Evolutionary conservation across 2,329 filamentous ascomycete species (phyloP), one percentile per base, ranked within the genome.

Genomic region (Aspergillus caelatus): DNA sequence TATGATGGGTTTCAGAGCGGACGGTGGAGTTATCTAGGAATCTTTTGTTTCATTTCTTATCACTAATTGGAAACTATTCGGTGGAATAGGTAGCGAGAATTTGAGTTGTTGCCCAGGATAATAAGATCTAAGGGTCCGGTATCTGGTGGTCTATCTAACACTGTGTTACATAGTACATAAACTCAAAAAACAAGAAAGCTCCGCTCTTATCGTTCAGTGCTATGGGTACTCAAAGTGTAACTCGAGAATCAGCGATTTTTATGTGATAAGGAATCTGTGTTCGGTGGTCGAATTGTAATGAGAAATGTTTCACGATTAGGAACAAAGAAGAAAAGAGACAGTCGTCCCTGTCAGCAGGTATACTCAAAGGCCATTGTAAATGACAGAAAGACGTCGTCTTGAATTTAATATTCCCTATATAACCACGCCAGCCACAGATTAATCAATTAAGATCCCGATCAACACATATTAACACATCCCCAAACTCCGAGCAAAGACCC

Each of bases 341-440:
- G 8, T 21, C 6, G 11, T 32, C 48, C 48, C 8, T 19, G 19
- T 19, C 26, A 55, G n/a, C 14, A 39, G 52, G n/a, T 16, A 8
- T 14, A 21, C 10, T 26, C n/a, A 39, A 55, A 36, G 12, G 36
- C 11, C 1, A 10, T 6, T 55, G n/a, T 14, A 36, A 55, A 36
- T 21, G 19, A 36, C n/a, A n/a, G 4, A 55, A 55, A 39, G 32
- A 39, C 41, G n/a, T 36, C 16, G 14, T n/a, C 12, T 55, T 39
- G n/a, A 26, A 55, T 55, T 39, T 30, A 39, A 2, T 19, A 39
- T 55, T 55, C n/a, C 52, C 52, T 39, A 55, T 55, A 55, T 39
- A 55, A 39, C 34, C 8, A 16, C 23, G 2, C 32, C n/a, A 21
- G 19, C 16, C 52, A 32, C 10, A 14, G 2, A 14, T 34, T 19